Conservation (phyloP, 257 asterid genomes). For the Coffea canephora region DNA sequence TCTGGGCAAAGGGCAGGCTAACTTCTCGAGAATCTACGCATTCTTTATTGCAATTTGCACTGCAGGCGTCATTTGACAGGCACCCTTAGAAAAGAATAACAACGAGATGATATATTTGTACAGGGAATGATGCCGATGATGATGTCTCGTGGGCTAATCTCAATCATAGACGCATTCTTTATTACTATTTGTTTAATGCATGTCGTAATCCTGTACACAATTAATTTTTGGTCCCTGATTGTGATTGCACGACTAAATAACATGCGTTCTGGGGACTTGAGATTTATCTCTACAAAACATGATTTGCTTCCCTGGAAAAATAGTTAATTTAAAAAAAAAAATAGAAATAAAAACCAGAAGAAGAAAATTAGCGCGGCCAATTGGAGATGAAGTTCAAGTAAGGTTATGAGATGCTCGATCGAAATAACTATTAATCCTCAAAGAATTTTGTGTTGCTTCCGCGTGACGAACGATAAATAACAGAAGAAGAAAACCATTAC, state of each 20-base stretch:
- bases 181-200: constrained; percentile 1
- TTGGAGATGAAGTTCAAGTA: neutral
- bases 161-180: no score
- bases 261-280: neutral
- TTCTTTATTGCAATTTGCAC: neutral
- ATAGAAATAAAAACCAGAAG: neutral
- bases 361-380: neutral
- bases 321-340: no score
- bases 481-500: neutral
- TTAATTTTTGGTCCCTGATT: constrained; percentile 4
- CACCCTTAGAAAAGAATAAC: no score
- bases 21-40: neutral
- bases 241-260: constrained; percentile 1
- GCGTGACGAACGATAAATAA: neutral
- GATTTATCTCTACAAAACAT: neutral
- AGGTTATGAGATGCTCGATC: neutral
- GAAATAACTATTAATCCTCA: no score
- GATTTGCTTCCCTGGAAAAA: neutral
- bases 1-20: no score
- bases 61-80: neutral
- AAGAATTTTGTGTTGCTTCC: no score
- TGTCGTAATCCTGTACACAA: neutral
- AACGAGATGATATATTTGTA: neutral
- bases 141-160: neutral
- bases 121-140: neutral